Evolutionary conservation across 2,329 filamentous ascomycete species (phyloP).

Genomic region (Cytospora mali): DNA sequence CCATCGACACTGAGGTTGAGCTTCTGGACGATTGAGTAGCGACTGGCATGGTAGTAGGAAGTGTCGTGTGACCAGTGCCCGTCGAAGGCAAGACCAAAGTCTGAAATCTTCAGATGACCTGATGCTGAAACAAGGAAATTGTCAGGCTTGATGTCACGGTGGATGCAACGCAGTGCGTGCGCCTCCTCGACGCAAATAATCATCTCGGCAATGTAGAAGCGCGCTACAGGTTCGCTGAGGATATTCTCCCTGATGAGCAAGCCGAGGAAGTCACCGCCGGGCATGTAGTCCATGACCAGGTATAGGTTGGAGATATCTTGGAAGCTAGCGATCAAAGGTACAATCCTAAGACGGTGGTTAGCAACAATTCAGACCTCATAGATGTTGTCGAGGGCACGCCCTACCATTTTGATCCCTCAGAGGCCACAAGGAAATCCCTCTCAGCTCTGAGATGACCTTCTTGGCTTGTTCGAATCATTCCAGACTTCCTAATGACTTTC

Average conservation of each 20-base stretch:
- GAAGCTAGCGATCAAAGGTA: slow-evolving; percentile 85
- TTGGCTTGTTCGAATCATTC: slow-evolving; percentile 88
- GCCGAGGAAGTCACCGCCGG: slow-evolving; percentile 90
- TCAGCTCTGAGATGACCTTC: slow-evolving; percentile 92
- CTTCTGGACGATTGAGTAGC: slow-evolving; percentile 76
- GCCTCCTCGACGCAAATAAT: slow-evolving; percentile 92
- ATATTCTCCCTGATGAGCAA: slow-evolving; percentile 83
- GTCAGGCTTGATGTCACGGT: slow-evolving; percentile 95
- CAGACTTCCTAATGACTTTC: slow-evolving; percentile 94
- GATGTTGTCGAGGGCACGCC: slow-evolving; percentile 27
- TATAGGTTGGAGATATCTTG: slow-evolving; percentile 85
- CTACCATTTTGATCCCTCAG: slow-evolving; percentile 81
- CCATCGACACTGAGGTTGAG: slow-evolving; percentile 74
- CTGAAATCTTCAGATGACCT: slow-evolving; percentile 92
- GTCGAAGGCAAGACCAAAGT: slow-evolving; percentile 94
- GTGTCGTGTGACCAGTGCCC: slow-evolving; percentile 94
- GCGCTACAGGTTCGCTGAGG: slow-evolving; percentile 75
- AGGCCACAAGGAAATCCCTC: slow-evolving; percentile 86
- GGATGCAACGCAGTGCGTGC: slow-evolving; percentile 85
- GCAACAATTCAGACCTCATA: slow-evolving; percentile 7
- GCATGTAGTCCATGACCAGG: slow-evolving; percentile 98
- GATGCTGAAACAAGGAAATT: slow-evolving; percentile 90
- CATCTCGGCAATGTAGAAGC: slow-evolving; percentile 95
- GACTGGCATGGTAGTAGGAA: slow-evolving; percentile 80
- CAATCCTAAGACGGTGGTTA: slow-evolving; percentile 60